Evolutionary conservation across 2,329 filamentous ascomycete genomes (phyloP).

Genomic region (Fusarium sp.): DNA sequence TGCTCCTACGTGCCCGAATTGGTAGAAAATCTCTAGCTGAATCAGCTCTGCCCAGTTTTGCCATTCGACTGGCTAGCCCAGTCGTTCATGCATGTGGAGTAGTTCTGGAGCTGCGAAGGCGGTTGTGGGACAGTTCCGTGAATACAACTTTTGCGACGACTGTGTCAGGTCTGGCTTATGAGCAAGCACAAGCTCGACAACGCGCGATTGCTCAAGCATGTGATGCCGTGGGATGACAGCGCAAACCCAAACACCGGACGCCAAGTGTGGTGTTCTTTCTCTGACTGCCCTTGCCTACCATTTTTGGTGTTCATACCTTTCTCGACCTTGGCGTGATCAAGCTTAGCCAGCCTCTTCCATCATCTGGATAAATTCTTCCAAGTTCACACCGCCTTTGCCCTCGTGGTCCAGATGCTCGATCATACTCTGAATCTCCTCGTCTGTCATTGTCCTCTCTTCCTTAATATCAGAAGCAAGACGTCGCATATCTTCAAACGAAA

Average conservation of each 20-base stretch:
- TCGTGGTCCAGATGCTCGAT: conserved; percentile 98
- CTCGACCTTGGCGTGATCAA: not conserved
- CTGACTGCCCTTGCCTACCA: conserved; percentile 5
- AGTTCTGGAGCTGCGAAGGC: not conserved
- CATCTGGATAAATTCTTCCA: conserved; percentile 77
- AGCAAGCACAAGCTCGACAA: not conserved
- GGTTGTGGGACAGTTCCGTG: conserved; percentile 4
- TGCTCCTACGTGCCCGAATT: conserved; percentile 3
- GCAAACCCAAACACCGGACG: not conserved
- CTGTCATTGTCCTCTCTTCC: conserved; percentile 81
- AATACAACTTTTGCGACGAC: not conserved
- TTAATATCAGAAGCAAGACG: conserved; percentile 91
- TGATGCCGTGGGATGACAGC: not conserved
- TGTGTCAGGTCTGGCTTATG: not conserved
- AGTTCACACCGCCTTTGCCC: conserved; percentile 82
- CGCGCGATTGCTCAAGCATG: not conserved
- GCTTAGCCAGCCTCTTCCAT: conserved; percentile 59
- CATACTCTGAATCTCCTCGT: conserved; percentile 94
- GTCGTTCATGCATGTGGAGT: conserved; percentile 2
- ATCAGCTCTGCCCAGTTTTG: not conserved
- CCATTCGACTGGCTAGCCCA: conserved; percentile 2
- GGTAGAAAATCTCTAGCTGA: conserved; percentile 1
- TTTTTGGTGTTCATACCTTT: conserved; percentile 17
- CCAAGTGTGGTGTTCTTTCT: not conserved
- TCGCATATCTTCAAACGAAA: conserved; percentile 88